Evolutionary conservation across 768 basidiomycete genomes (phyloP).

Genomic region (Lanmaoa rubissima): DNA sequence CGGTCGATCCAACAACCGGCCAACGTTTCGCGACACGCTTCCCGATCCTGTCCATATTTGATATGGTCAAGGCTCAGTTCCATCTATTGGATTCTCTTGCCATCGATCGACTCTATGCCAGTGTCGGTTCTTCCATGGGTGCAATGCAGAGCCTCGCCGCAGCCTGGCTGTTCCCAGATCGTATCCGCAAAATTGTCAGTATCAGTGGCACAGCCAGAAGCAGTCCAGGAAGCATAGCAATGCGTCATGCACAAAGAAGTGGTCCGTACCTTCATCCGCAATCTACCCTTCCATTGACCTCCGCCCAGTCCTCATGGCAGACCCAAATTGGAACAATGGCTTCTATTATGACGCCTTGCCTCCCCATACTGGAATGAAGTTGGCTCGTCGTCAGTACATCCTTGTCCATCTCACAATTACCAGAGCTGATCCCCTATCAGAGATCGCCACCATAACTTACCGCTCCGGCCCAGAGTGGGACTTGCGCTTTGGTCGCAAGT

Average conservation of each 20-base stretch:
- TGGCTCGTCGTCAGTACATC: constrained; percentile 81
- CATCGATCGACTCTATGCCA: constrained; percentile 85
- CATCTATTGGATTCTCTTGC: constrained; percentile 78
- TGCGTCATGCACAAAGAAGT: constrained; percentile 95
- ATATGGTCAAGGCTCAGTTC: constrained; percentile 97
- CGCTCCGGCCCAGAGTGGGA: constrained; percentile 99
- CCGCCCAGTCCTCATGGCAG: constrained; percentile 89
- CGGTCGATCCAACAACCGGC: constrained; percentile 65
- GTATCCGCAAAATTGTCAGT: constrained; percentile 87
- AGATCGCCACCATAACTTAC: constrained; percentile 99
- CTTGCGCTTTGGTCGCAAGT: constrained; percentile 86
- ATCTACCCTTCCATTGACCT: constrained; percentile 1
- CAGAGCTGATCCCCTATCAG: constrained; percentile 38
- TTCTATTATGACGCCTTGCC: constrained; percentile 97
- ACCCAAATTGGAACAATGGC: constrained; percentile 99
- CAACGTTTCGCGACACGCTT: constrained; percentile 86
- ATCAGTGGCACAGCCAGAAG: constrained; percentile 95
- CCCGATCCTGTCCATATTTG: constrained; percentile 90
- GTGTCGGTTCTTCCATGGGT: constrained; percentile 95
- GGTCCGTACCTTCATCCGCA: constrained; percentile 45
- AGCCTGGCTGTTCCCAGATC: constrained; percentile 87
- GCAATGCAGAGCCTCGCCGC: constrained; percentile 97
- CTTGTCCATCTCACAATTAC: not conserved
- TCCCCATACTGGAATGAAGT: constrained; percentile 97
- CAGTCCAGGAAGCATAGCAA: constrained; percentile 88